A percentile compares a stretch with the other conserved stretches of the same genome.
These are phyloP conservation scores for Cercospora brassicicola DNA, from an alignment of 2,329 filamentous ascomycete species.

Conservation along the genomic window DNA sequence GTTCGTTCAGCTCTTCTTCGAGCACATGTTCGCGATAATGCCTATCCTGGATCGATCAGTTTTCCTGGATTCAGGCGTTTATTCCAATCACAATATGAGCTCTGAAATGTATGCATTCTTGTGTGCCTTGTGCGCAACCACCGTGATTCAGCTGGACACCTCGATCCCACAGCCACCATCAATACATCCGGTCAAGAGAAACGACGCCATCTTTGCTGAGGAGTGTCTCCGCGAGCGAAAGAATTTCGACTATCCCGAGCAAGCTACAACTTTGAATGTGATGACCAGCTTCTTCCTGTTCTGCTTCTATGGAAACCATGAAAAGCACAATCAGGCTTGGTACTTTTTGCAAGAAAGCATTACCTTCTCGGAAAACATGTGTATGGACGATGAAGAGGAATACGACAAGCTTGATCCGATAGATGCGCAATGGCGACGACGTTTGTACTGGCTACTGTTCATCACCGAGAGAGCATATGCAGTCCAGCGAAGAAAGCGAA, in stretches of 20 bases:
- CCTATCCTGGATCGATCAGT: constrained; percentile 37
- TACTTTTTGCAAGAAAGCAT: constrained; percentile 41
- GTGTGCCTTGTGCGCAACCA: constrained; percentile 39
- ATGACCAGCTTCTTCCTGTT: constrained; percentile 42
- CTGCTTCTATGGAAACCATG: constrained; percentile 40
- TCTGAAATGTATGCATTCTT: constrained; percentile 38
- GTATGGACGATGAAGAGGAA: constrained; percentile 38
- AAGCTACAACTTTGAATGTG: constrained; percentile 33
- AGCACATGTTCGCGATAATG: constrained; percentile 42
- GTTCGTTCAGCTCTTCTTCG: constrained; percentile 40
- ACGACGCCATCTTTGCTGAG: constrained; percentile 38
- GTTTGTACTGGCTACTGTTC: constrained; percentile 42
- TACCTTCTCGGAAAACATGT: constrained; percentile 37
- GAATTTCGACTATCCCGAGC: constrained; percentile 37
- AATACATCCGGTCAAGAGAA: constrained; percentile 28
- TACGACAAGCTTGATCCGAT: constrained; percentile 36
- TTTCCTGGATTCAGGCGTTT: constrained; percentile 35
- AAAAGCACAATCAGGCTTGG: constrained; percentile 38
- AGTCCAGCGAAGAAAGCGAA: constrained; percentile 39
- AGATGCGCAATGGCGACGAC: constrained; percentile 39
- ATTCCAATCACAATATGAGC: constrained; percentile 28
- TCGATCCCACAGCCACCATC: constrained; percentile 34
- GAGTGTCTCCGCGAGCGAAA: constrained; percentile 38
- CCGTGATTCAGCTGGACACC: constrained; percentile 39
- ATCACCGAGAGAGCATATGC: constrained; percentile 42